Percentiles rank a stretch among this genome's conserved stretches.
Evolutionary conservation across 2,329 filamentous ascomycete genomes (phyloP).

Genomic region (Claviceps digitariae): DNA sequence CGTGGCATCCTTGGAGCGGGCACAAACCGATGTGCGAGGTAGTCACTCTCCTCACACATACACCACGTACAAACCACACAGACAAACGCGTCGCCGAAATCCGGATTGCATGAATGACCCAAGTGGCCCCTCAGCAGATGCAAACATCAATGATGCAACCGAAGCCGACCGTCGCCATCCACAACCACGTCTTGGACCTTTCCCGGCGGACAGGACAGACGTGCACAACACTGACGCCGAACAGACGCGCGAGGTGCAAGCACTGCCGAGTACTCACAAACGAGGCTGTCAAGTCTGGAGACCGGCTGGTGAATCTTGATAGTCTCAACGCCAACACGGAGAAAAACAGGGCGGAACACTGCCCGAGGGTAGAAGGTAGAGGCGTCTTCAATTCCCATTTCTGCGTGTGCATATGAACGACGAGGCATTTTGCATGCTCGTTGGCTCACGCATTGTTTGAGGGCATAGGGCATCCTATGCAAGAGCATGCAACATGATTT

Average conservation of each 20-base stretch:
- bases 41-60: neutral
- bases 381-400: neutral
- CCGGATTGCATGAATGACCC: neutral
- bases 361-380: too few relatives aligned
- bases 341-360: neutral
- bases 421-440: too few relatives aligned
- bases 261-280: neutral
- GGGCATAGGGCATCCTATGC: neutral
- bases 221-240: neutral
- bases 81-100: neutral
- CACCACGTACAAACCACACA: neutral
- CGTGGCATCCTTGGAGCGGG: neutral
- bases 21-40: too few relatives aligned
- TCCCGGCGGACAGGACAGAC: neutral
- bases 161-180: neutral
- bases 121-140: neutral
- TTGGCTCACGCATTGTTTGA: neutral
- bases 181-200: neutral
- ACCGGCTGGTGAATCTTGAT: neutral
- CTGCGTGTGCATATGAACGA: neutral
- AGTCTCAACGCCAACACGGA: neutral
- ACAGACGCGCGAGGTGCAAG: neutral
- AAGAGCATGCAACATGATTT: neutral
- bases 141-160: neutral
- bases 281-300: neutral